A percentile compares a stretch with the other conserved stretches of the same genome.
phyloP scores from a whole-genome alignment of 257 asterid genomes.

The Rehmannia glutinosa region DNA sequence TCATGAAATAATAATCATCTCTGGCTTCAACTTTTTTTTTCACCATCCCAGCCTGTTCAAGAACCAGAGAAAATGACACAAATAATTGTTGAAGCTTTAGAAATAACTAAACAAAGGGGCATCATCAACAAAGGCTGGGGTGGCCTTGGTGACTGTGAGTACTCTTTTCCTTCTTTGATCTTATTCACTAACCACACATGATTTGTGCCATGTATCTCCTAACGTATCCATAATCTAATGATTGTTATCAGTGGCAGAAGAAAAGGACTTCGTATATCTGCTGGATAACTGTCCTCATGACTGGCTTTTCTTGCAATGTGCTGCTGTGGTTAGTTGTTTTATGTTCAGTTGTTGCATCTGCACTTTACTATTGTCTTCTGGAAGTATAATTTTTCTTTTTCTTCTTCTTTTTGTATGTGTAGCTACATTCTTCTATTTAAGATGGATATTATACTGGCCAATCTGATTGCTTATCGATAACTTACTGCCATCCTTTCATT shows the following conservation, averaged over 20 bases:
- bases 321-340: constrained; percentile 64
- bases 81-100: constrained; percentile 80
- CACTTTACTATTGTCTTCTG: neutral
- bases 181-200: neutral
- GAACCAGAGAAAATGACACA: constrained; percentile 93
- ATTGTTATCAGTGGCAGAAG: constrained; percentile 65
- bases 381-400: neutral
- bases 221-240: constrained; percentile 7
- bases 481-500: neutral
- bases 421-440: neutral
- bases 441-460: neutral
- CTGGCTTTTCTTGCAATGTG: constrained; percentile 82
- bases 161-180: constrained; percentile 10
- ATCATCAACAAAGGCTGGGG: constrained; percentile 99
- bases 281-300: constrained; percentile 84
- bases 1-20: neutral
- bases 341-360: constrained; percentile 6
- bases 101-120: constrained; percentile 80
- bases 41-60: constrained; percentile 76
- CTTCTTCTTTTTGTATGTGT: neutral
- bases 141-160: constrained; percentile 95
- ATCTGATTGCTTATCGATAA: neutral
- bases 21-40: neutral
- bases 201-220: neutral
- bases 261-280: constrained; percentile 61